Percentiles rank a stretch among this genome's conserved stretches.
Conservation (phyloP, 2,329 filamentous ascomycete species). For the Tolypocladium tropicale region DNA sequence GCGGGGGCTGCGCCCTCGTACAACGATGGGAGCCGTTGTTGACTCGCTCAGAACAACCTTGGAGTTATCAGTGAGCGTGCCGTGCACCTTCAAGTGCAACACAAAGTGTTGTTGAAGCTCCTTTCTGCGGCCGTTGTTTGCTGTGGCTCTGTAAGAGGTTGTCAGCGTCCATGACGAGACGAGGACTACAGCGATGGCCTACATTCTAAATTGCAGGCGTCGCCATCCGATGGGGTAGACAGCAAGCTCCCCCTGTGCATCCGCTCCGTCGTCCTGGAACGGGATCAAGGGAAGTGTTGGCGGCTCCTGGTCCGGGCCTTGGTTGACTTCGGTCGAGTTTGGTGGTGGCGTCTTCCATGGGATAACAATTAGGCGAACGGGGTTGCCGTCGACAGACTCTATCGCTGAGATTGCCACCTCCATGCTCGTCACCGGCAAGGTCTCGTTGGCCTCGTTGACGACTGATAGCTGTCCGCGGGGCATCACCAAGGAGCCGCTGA, state of each 20-base stretch:
- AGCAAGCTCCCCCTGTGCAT: slow-evolving; percentile 67
- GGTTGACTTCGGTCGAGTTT: slow-evolving; percentile 56
- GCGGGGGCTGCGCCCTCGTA: slow-evolving; percentile 81
- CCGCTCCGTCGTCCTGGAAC: slow-evolving; percentile 49
- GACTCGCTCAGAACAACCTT: slow-evolving; percentile 77
- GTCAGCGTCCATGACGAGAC: neutral
- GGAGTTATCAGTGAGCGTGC: slow-evolving; percentile 70
- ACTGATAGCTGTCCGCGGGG: slow-evolving; percentile 71
- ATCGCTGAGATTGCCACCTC: slow-evolving; percentile 87
- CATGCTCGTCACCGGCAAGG: slow-evolving; percentile 69
- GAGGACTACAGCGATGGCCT: slow-evolving; percentile 15
- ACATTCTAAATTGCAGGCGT: slow-evolving; percentile 80
- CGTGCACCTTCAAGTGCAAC: slow-evolving; percentile 75
- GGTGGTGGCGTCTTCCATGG: slow-evolving; percentile 94
- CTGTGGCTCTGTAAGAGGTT: slow-evolving; percentile 56
- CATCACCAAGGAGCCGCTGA: slow-evolving; percentile 78
- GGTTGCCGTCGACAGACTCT: slow-evolving; percentile 86
- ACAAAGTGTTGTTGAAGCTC: slow-evolving; percentile 96
- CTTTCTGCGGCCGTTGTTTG: slow-evolving; percentile 89
- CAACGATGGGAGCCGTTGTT: slow-evolving; percentile 83
- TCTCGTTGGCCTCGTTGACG: slow-evolving; percentile 74
- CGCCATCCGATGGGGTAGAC: slow-evolving; percentile 94
- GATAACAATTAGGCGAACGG: slow-evolving; percentile 89
- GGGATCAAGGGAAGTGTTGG: slow-evolving; percentile 66
- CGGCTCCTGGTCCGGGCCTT: slow-evolving; percentile 71